phyloP scores from a whole-genome alignment of 495 filamentous ascomycete genomes.

The Lophiotrema nucula region DNA sequence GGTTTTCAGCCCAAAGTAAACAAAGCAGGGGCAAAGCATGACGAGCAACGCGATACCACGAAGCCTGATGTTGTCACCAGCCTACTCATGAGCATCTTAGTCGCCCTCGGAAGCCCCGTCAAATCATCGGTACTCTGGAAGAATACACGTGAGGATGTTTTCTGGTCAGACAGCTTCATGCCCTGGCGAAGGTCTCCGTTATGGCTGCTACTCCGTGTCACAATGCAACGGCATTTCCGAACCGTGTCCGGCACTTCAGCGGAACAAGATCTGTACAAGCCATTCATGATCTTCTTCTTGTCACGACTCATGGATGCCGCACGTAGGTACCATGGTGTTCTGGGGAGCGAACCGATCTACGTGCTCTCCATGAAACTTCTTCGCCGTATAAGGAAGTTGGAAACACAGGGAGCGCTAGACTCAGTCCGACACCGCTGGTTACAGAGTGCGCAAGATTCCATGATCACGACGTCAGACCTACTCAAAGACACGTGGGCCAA shows the following conservation, averaged over 20 bases:
- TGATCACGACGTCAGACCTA: too few species aligned
- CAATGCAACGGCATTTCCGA: conserved; percentile 46
- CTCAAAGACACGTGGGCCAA: too few species aligned
- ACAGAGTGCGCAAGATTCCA: too few species aligned
- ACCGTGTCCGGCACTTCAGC: background rate
- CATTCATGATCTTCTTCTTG: conserved; percentile 55
- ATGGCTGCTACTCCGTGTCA: conserved; percentile 61
- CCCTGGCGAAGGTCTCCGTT: conserved; percentile 60
- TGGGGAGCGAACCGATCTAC: conserved; percentile 16
- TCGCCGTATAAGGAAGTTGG: conserved; percentile 14
- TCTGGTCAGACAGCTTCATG: conserved; percentile 43
- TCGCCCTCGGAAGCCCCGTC: conserved; percentile 42
- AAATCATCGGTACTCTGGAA: conserved; percentile 49
- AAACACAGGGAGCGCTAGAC: too few species aligned
- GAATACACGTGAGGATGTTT: conserved; percentile 60
- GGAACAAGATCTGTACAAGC: conserved; percentile 50
- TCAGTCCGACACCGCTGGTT: too few species aligned
- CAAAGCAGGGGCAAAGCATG: conserved; percentile 44
- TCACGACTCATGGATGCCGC: conserved; percentile 40
- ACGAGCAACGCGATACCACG: conserved; percentile 54
- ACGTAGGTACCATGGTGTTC: conserved; percentile 34
- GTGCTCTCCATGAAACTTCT: conserved; percentile 24
- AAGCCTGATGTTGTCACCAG: conserved; percentile 58
- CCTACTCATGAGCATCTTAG: conserved; percentile 51
- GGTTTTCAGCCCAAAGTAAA: conserved; percentile 42